A percentile compares a stretch with the other conserved stretches of the same genome.
These are phyloP conservation scores for Erythrophleum ivorense DNA, from an alignment of 331 rosid species.

Conservation along the genomic window DNA sequence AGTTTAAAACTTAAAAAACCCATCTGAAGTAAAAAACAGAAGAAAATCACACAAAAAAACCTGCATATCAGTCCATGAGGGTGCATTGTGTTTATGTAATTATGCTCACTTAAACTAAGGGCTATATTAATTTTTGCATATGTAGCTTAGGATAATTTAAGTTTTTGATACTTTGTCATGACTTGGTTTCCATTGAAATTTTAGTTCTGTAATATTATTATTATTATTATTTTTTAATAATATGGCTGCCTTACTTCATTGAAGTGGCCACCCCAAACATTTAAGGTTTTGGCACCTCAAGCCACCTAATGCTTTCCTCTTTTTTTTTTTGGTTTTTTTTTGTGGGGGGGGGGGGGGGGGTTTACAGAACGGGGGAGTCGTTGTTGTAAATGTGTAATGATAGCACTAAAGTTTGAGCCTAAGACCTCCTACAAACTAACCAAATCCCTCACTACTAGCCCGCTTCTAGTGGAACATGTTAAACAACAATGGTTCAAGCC, in stretches of 20 bases:
- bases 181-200: background rate
- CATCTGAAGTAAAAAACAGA: background rate
- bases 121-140: background rate
- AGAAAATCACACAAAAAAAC: background rate
- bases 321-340: no score
- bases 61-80: background rate
- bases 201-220: background rate
- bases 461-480: background rate
- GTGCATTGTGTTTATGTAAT: background rate
- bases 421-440: no score
- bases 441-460: no score
- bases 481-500: slow-evolving; percentile 15
- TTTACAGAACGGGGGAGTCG: background rate
- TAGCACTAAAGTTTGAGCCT: background rate
- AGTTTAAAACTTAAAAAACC: slow-evolving; percentile 1
- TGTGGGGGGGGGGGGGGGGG: no score
- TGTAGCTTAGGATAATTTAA: background rate
- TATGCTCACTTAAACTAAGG: slow-evolving; percentile 19
- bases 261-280: background rate
- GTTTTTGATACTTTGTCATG: background rate
- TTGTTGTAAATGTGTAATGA: background rate
- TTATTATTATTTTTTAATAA: background rate
- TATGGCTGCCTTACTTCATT: background rate
- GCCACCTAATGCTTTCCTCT: background rate
- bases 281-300: background rate